phyloP scores from a whole-genome alignment of 495 filamentous ascomycete genomes.

The Choiromyces venosus region DNA sequence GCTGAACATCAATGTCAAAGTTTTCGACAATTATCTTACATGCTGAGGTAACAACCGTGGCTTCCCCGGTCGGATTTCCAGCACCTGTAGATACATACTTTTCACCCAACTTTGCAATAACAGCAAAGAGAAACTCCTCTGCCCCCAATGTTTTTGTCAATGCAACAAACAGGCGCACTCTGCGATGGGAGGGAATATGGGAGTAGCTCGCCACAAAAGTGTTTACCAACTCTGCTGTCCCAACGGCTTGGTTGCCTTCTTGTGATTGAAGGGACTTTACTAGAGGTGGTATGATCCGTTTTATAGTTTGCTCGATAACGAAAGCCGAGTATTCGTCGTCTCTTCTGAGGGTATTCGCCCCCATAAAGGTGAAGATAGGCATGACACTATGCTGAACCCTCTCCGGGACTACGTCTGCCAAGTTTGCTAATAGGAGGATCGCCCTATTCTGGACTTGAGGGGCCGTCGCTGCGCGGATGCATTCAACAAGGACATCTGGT shows the following conservation, averaged over 20 bases:
- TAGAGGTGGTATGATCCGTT: constrained; percentile 83
- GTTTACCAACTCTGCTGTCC: constrained; percentile 75
- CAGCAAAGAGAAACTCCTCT: constrained; percentile 70
- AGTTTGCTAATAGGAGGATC: constrained; percentile 74
- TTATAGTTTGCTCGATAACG: constrained; percentile 83
- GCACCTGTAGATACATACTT: constrained; percentile 55
- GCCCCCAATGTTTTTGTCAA: constrained; percentile 76
- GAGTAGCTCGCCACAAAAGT: constrained; percentile 94
- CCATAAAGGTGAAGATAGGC: constrained; percentile 99
- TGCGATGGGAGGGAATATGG: constrained; percentile 81
- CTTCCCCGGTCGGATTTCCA: constrained; percentile 28
- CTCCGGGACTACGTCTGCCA: constrained; percentile 80
- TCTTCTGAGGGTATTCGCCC: constrained; percentile 75
- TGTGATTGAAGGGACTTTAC: constrained; percentile 75
- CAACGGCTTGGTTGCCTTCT: constrained; percentile 67
- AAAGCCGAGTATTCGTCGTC: constrained; percentile 93
- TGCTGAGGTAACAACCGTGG: constrained; percentile 28
- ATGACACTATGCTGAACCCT: constrained; percentile 91
- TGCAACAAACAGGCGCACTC: constrained; percentile 71
- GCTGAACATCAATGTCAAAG: constrained; percentile 48
- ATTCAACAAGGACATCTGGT: constrained; percentile 82
- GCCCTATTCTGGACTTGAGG: constrained; percentile 88
- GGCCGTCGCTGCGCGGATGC: constrained; percentile 78
- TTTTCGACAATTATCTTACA: constrained; percentile 30
- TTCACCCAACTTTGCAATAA: constrained; percentile 66